phyloP scores from a whole-genome alignment of 768 basidiomycete genomes.

The Postia placenta region DNA sequence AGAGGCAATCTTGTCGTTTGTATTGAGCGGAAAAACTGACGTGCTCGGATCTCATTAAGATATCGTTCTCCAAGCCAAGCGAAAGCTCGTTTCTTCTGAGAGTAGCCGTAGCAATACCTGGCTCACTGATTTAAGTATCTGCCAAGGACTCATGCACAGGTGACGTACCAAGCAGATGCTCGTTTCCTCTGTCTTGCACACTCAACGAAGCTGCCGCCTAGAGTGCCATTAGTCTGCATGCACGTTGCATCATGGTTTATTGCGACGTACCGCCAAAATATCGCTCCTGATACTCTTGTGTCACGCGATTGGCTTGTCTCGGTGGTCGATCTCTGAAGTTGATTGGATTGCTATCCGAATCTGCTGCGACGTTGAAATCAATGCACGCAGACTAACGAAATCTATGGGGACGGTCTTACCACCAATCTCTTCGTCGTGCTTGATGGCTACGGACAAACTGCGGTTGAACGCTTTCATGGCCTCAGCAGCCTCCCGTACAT shows the following conservation, averaged over 20 bases:
- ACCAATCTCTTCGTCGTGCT: slow-evolving; percentile 1
- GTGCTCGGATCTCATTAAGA: slow-evolving; percentile 14
- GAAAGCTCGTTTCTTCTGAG: slow-evolving; percentile 8
- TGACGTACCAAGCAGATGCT: slow-evolving; percentile 13
- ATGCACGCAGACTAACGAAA: too few relatives aligned
- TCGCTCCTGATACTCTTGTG: neutral
- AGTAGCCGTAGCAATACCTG: slow-evolving; percentile 15
- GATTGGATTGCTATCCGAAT: neutral
- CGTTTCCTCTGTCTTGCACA: slow-evolving; percentile 7
- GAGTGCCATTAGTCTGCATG: neutral
- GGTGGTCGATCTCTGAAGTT: too few relatives aligned
- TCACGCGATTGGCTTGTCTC: slow-evolving; percentile 4
- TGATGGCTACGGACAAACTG: slow-evolving; percentile 4
- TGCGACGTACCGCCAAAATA: slow-evolving; percentile 15
- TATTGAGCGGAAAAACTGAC: slow-evolving; percentile 3
- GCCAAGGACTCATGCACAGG: neutral
- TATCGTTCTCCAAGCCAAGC: slow-evolving; percentile 15
- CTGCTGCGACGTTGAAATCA: neutral
- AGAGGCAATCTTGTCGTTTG: neutral
- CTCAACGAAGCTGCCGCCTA: slow-evolving; percentile 3
- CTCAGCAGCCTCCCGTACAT: slow-evolving; percentile 1
- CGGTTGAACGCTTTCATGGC: slow-evolving; percentile 8
- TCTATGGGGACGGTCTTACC: slow-evolving; percentile 1
- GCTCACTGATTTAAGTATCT: neutral
- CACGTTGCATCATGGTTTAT: neutral